Percentiles rank a stretch among this genome's conserved stretches.
Conservation (phyloP, 2,329 filamentous ascomycete genomes). For the Epichloe gansuensis region DNA sequence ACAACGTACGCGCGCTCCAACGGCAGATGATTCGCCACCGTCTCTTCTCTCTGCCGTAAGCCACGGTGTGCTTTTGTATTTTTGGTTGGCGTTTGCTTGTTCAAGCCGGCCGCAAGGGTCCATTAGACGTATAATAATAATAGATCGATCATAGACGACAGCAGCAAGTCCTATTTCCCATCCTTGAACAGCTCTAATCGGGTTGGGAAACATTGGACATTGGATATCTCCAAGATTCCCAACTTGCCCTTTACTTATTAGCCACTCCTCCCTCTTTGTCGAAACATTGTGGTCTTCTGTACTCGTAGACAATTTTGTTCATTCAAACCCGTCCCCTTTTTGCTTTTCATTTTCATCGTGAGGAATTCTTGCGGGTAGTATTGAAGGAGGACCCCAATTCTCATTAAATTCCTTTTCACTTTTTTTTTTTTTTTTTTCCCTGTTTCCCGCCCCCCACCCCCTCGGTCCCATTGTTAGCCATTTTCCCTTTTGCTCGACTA, state of each 20-base stretch:
- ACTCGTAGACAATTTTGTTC: not conserved
- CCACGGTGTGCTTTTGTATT: not conserved
- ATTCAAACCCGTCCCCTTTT: not conserved
- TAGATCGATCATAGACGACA: too few species aligned
- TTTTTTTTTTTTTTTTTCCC: not conserved
- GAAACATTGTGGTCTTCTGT: not conserved
- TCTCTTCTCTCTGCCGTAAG: not conserved
- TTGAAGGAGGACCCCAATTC: constrained; percentile 1
- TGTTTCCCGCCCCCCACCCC: not conserved
- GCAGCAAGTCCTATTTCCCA: not conserved
- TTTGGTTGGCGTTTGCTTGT: not conserved
- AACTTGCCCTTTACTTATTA: not conserved
- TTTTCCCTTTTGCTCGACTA: not conserved
- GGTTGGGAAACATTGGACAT: not conserved
- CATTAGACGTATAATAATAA: too few species aligned
- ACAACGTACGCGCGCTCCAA: not conserved
- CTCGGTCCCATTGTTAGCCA: not conserved
- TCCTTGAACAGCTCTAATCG: not conserved
- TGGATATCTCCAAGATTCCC: not conserved
- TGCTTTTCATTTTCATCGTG: not conserved
- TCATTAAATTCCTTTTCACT: not conserved
- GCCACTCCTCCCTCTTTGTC: not conserved
- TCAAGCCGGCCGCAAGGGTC: not conserved
- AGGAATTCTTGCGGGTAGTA: constrained; percentile 5
- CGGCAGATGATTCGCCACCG: constrained; percentile 1